Conservation (phyloP, 352 stramenopile genomes). For the Globisporangium splendens region DNA sequence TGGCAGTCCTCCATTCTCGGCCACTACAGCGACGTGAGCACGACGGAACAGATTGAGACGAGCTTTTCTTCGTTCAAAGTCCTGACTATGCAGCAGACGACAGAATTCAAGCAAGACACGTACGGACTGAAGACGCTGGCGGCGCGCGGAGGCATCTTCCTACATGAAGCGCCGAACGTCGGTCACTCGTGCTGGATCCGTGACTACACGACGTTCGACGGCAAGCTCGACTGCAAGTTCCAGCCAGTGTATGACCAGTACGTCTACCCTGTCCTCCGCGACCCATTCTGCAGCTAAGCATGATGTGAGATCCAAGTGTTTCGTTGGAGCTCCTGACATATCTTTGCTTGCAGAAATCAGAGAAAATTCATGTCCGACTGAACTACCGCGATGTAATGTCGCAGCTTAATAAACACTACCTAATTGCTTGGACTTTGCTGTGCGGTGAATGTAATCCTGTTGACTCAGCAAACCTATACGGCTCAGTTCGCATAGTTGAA, state of each 20-base stretch:
- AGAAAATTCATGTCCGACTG: too few relatives aligned
- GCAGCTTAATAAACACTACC: too few relatives aligned
- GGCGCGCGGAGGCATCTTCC: conserved; percentile 26
- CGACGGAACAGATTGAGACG: conserved; percentile 20
- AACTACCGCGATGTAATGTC: too few relatives aligned
- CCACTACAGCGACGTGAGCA: conserved; percentile 15
- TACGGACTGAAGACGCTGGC: conserved; percentile 33
- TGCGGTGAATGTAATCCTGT: too few relatives aligned
- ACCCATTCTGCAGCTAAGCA: conserved; percentile 4
- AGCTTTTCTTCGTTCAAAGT: conserved; percentile 30
- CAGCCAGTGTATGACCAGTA: conserved; percentile 33
- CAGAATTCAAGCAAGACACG: conserved; percentile 31
- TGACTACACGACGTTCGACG: conserved; percentile 15
- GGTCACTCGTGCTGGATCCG: conserved; percentile 31
- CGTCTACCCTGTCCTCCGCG: conserved; percentile 24
- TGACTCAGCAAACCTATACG: background rate
- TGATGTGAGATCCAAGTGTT: too few relatives aligned
- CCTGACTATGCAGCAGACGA: conserved; percentile 24
- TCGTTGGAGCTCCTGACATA: too few relatives aligned
- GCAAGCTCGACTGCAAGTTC: conserved; percentile 27
- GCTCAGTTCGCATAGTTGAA: too few relatives aligned
- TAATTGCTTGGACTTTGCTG: too few relatives aligned
- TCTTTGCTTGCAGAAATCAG: too few relatives aligned
- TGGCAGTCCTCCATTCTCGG: conserved; percentile 26
- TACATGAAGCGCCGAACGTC: conserved; percentile 21